Percentiles rank a stretch among this genome's conserved stretches.
phyloP scores from a whole-genome alignment of 768 basidiomycete genomes.

The Strobilomyces dryophilus region DNA sequence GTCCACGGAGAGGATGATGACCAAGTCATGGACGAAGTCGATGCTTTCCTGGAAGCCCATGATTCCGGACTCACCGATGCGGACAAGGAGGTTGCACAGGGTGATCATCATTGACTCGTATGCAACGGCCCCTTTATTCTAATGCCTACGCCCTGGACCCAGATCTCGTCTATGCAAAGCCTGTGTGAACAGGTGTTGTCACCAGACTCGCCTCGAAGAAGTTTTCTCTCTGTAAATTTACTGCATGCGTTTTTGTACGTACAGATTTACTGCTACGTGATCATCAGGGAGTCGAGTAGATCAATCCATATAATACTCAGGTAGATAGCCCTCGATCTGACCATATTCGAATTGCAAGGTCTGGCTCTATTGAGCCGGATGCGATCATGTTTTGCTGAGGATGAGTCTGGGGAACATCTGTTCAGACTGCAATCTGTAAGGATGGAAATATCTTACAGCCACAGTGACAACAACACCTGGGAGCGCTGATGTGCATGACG shows the following conservation, averaged over 20 bases:
- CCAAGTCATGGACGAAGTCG: slow-evolving; percentile 90
- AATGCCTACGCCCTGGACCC: background rate
- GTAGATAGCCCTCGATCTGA: slow-evolving; percentile 40
- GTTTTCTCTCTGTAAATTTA: slow-evolving; percentile 14
- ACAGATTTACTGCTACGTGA: slow-evolving; percentile 9
- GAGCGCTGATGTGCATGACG: slow-evolving; percentile 2
- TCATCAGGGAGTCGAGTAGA: background rate
- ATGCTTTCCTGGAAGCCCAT: slow-evolving; percentile 93
- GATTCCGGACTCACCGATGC: slow-evolving; percentile 80
- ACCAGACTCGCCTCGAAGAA: background rate
- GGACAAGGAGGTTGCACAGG: slow-evolving; percentile 73
- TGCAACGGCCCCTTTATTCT: background rate
- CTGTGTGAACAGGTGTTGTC: slow-evolving; percentile 31
- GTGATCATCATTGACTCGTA: slow-evolving; percentile 35
- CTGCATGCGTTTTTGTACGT: slow-evolving; percentile 7
- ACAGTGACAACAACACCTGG: slow-evolving; percentile 70
- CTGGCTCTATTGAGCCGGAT: slow-evolving; percentile 81
- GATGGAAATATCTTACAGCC: slow-evolving; percentile 52
- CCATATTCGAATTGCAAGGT: slow-evolving; percentile 83
- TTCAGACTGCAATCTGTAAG: background rate
- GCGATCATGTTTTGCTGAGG: slow-evolving; percentile 85
- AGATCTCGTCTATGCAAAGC: slow-evolving; percentile 62
- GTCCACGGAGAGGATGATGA: slow-evolving; percentile 62
- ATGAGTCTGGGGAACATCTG: slow-evolving; percentile 55
- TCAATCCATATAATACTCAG: slow-evolving; percentile 6